Evolutionary conservation across 1,284 basidiomycete species (phyloP).

Genomic region (Thelephora terrestris): DNA sequence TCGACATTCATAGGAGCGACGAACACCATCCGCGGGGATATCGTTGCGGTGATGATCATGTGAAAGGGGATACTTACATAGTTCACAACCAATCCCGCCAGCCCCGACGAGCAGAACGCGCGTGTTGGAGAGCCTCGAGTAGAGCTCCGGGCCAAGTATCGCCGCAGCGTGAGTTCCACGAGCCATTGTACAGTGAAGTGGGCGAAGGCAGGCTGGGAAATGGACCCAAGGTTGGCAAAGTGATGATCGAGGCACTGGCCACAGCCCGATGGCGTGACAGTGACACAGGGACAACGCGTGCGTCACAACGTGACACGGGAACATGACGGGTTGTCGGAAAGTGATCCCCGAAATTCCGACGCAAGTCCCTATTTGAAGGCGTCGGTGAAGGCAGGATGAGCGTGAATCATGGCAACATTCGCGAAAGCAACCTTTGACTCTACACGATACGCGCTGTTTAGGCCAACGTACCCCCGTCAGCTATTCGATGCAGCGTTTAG

Average conservation of each 20-base stretch:
- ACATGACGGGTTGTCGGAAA: too few species aligned
- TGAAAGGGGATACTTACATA: slow-evolving; percentile 46
- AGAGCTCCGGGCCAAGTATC: slow-evolving; percentile 67
- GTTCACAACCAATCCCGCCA: slow-evolving; percentile 95
- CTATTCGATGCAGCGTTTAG: slow-evolving; percentile 53
- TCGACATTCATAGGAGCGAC: not conserved
- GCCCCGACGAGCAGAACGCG: slow-evolving; percentile 90
- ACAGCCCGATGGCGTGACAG: not conserved
- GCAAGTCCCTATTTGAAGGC: not conserved
- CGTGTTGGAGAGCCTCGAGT: slow-evolving; percentile 47
- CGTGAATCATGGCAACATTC: slow-evolving; percentile 55
- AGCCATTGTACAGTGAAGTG: not conserved
- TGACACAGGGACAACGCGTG: not conserved
- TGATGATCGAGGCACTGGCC: not conserved
- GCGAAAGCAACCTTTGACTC: slow-evolving; percentile 54
- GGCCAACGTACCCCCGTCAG: slow-evolving; percentile 58
- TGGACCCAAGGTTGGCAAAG: too few species aligned
- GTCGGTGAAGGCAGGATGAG: not conserved
- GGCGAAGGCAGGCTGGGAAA: too few species aligned
- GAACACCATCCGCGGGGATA: not conserved
- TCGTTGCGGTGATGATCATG: not conserved
- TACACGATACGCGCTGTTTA: slow-evolving; percentile 48
- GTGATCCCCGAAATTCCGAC: too few species aligned
- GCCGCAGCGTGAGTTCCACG: slow-evolving; percentile 44
- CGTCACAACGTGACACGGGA: not conserved